Base-by-base conservation (phyloP, 1,284 basidiomycete genomes). In the Ustilago loliicola region DNA sequence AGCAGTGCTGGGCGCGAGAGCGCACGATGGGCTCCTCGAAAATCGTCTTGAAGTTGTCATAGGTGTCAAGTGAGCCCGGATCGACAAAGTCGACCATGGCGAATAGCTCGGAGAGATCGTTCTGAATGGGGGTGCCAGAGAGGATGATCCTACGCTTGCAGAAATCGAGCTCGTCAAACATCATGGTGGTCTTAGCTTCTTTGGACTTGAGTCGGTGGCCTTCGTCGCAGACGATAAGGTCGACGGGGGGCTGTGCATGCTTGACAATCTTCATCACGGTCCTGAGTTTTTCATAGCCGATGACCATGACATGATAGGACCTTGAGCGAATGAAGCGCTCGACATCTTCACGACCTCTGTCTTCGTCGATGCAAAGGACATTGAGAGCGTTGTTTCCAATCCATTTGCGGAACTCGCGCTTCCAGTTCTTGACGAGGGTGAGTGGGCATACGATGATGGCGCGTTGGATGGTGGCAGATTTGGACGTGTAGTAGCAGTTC, bases 41-140 rank as follows among this genome's bases (percentile, higher is more conserved):
- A 5, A 94, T 90, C 30, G 65, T 76, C 70, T 87, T 85, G 74
- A 87, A 87, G 50, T 57, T 67, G 7, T 64, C 59, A 55, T 74
- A 76, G 25, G 58, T 55, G 32, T 80, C 94, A 36, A 98, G 89
- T 19, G 97, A 86, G 23, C 93, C 93, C 21, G 95, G 96, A 85
- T 96, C 96, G 83, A 94, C 94, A 85, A 98, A 99, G 74, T 98
- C 92, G 51, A 93, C 91, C 95, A 98, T 98, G 5, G 95, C 91
- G 87, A 96, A 96, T 84, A 97, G 97, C 86, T 99, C 97, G 66
- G 92, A 90, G 21, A 99, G 88, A 85, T 98, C 94, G 86, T 99
- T 99, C 87, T 99, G 83, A 48, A 99, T 94, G 0, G 97, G 97
- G 2, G 97, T 99, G 21, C 97, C 97, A 0, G 96, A 96, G 3